Conservation (phyloP, 805 yeast genomes). For the Candida golubevii region DNA sequence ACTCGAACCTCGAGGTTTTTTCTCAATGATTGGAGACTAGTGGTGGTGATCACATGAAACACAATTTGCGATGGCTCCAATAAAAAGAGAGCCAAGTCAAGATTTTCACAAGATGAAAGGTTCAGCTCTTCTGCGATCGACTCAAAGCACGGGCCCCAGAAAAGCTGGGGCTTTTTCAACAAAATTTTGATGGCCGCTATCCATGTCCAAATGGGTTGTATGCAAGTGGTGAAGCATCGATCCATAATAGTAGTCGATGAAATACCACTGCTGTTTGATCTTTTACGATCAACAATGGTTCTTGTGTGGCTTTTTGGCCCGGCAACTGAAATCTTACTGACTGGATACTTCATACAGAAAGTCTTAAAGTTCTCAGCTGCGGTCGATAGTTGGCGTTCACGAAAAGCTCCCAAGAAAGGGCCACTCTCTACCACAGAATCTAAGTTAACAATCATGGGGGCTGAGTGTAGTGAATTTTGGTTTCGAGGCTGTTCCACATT, state of each 20-base stretch:
- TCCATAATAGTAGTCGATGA: conserved; percentile 21
- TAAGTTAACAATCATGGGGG: conserved; percentile 6
- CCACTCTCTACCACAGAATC: conserved; percentile 1
- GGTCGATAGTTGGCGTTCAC: conserved; percentile 10
- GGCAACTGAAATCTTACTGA: conserved; percentile 14
- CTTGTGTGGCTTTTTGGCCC: conserved; percentile 15
- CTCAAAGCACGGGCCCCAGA: conserved; percentile 23
- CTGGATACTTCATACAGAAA: conserved; percentile 24
- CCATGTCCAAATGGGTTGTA: conserved; percentile 42
- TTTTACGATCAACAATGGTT: conserved; percentile 17
- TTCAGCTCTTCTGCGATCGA: background rate
- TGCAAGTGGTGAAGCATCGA: conserved; percentile 17
- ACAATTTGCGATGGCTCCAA: conserved; percentile 29
- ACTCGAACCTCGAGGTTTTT: conserved; percentile 20
- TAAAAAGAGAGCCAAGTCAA: conserved; percentile 19
- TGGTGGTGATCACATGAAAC: conserved; percentile 21
- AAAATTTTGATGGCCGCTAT: conserved; percentile 37
- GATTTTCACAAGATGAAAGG: background rate
- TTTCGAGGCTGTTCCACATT: conserved; percentile 12
- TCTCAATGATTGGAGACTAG: conserved; percentile 7
- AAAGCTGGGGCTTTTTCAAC: conserved; percentile 24
- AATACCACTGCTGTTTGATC: conserved; percentile 10
- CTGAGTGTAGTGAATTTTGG: background rate
- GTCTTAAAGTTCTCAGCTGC: conserved; percentile 26
- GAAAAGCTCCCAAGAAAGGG: background rate